Conservation (phyloP, 2,329 filamentous ascomycete species). For the Myriosclerotinia curreyana region DNA sequence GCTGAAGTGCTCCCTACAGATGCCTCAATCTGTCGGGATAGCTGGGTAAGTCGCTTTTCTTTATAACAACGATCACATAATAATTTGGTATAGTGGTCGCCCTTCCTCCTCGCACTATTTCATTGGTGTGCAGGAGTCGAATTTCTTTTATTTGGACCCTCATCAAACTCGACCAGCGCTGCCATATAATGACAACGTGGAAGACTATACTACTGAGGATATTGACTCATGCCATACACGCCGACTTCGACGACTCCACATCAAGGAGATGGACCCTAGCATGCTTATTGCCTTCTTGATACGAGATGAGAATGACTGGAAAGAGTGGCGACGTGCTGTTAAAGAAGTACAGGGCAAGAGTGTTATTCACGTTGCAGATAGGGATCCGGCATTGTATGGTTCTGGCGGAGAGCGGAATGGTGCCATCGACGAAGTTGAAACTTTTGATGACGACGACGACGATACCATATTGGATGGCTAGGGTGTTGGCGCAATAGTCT, state of each 20-base stretch:
- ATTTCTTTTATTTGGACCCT: constrained; percentile 93
- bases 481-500: constrained; percentile 1
- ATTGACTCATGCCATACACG: constrained; percentile 83
- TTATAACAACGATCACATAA: constrained; percentile 15
- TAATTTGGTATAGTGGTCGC: constrained; percentile 61
- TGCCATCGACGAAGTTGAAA: constrained; percentile 87
- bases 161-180: constrained; percentile 79
- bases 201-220: constrained; percentile 67
- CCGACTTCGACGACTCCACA: constrained; percentile 74
- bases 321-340: constrained; percentile 74
- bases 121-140: constrained; percentile 67
- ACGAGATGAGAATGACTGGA: constrained; percentile 76
- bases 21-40: constrained; percentile 92
- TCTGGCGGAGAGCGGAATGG: constrained; percentile 59
- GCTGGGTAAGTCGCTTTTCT: constrained; percentile 63
- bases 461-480: constrained; percentile 41
- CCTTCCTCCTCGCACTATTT: constrained; percentile 79
- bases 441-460: constrained; percentile 64
- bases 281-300: constrained; percentile 97
- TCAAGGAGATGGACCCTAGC: constrained; percentile 94
- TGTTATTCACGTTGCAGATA: constrained; percentile 79
- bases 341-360: constrained; percentile 74
- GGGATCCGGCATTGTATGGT: constrained; percentile 57
- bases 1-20: constrained; percentile 78
- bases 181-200: constrained; percentile 56